These are phyloP conservation scores for Histomonas meleagridis DNA, from an alignment of 208 protist species.

Conservation along the genomic window DNA sequence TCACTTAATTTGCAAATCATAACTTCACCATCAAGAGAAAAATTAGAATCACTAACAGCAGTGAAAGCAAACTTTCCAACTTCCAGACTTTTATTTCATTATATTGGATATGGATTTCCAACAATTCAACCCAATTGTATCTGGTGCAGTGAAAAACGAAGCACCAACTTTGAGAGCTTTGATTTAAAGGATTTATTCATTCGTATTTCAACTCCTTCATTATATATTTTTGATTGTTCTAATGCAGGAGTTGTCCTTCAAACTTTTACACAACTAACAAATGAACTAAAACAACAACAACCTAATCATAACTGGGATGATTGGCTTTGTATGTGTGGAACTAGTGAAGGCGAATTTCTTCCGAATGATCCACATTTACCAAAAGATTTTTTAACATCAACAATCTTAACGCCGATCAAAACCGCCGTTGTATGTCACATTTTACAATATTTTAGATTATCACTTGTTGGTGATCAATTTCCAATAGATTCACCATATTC, in stretches of 20 bases:
- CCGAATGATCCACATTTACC: constrained; percentile 9
- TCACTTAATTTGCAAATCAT: background rate
- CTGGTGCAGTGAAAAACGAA: no score
- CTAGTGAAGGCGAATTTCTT: background rate
- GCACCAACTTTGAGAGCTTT: no score
- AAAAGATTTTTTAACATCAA: background rate
- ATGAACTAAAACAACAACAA: no score
- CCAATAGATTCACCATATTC: background rate
- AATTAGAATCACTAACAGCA: background rate
- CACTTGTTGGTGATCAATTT: background rate
- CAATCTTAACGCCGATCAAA: background rate
- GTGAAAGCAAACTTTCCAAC: background rate
- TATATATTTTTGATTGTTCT: background rate
- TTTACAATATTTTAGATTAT: background rate
- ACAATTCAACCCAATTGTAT: no score
- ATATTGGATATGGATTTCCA: constrained; percentile 13
- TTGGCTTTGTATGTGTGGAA: background rate
- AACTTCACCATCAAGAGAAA: background rate
- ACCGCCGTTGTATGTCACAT: background rate
- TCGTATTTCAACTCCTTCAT: background rate
- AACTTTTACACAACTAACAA: no score
- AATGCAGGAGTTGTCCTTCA: background rate
- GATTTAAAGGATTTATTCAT: background rate
- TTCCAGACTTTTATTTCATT: background rate
- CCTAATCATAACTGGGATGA: no score